phyloP scores from a whole-genome alignment of 2,329 filamentous ascomycete species.

The Myriosclerotinia scirpicola region DNA sequence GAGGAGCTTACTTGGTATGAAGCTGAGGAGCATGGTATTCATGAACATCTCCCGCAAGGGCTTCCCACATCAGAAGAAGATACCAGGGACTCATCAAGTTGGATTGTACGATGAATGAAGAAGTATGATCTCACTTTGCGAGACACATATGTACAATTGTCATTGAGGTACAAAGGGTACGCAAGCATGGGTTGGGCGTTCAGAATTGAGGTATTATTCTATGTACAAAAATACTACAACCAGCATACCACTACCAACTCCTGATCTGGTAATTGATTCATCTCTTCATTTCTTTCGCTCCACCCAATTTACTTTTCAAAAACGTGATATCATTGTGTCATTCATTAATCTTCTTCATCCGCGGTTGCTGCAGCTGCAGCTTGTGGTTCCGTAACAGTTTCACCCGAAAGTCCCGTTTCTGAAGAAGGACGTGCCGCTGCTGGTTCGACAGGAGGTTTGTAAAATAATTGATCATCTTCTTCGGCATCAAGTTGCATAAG shows the following conservation, averaged over 20 bases:
- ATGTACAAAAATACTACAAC: slow-evolving; percentile 37
- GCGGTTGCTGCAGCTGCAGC: slow-evolving; percentile 29
- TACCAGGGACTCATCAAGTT: not conserved
- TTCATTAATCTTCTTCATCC: slow-evolving; percentile 34
- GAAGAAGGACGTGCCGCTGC: slow-evolving; percentile 50
- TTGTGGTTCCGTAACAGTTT: slow-evolving; percentile 32
- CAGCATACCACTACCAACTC: slow-evolving; percentile 13
- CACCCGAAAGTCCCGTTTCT: slow-evolving; percentile 40
- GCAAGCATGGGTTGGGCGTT: slow-evolving; percentile 20
- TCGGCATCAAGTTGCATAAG: slow-evolving; percentile 93
- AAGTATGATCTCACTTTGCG: not conserved
- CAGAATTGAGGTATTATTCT: slow-evolving; percentile 33
- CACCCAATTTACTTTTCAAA: slow-evolving; percentile 19
- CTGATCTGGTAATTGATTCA: slow-evolving; percentile 17
- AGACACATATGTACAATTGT: not conserved
- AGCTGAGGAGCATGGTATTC: not conserved
- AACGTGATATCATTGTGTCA: slow-evolving; percentile 20
- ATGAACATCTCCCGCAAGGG: not conserved
- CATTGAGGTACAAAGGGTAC: not conserved
- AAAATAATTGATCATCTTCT: slow-evolving; percentile 73
- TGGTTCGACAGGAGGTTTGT: slow-evolving; percentile 61
- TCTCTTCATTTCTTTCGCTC: slow-evolving; percentile 13
- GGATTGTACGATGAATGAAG: slow-evolving; percentile 7
- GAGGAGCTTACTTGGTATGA: not conserved
- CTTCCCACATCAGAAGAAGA: not conserved